Evolutionary conservation across 202 grass and related monocot genomes (phyloP).

Genomic region (Elaeis oleifera): DNA sequence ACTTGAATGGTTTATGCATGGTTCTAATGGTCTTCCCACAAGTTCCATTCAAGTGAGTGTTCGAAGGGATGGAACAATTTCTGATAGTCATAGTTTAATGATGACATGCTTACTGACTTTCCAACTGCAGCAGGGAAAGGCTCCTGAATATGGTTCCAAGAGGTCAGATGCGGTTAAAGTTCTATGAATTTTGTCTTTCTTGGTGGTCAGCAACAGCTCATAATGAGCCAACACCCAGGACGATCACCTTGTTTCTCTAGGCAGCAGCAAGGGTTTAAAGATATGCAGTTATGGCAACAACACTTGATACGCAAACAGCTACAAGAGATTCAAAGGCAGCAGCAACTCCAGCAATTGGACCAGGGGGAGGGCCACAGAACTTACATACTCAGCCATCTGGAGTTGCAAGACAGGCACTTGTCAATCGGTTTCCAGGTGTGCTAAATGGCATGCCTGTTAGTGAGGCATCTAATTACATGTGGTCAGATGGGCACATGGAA

Average conservation of each 20-base stretch:
- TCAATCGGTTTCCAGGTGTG: too few species aligned
- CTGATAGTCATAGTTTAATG: too few species aligned
- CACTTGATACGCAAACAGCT: conserved; percentile 9
- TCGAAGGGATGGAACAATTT: too few species aligned
- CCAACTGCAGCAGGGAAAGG: too few species aligned
- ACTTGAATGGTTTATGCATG: too few species aligned
- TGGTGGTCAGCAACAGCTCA: background rate
- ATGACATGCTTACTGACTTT: too few species aligned
- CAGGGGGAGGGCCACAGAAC: background rate
- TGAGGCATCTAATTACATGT: too few species aligned
- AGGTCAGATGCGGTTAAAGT: background rate
- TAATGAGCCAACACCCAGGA: background rate
- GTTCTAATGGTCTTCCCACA: too few species aligned
- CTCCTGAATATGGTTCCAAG: background rate
- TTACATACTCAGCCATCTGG: conserved; percentile 2
- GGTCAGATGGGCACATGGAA: too few species aligned
- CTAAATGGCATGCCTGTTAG: too few species aligned
- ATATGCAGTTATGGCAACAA: conserved; percentile 5
- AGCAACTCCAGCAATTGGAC: conserved; percentile 4
- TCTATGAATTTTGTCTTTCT: background rate
- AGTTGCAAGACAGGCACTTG: too few species aligned
- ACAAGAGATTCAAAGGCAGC: conserved; percentile 1
- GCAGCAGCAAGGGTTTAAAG: background rate
- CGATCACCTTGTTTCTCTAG: background rate
- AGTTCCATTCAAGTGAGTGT: too few species aligned